Evolutionary conservation across 176 grass and related monocot species (phyloP), one percentile per base, ranked within the genome.

Genomic region (Oryza meridionalis): DNA sequence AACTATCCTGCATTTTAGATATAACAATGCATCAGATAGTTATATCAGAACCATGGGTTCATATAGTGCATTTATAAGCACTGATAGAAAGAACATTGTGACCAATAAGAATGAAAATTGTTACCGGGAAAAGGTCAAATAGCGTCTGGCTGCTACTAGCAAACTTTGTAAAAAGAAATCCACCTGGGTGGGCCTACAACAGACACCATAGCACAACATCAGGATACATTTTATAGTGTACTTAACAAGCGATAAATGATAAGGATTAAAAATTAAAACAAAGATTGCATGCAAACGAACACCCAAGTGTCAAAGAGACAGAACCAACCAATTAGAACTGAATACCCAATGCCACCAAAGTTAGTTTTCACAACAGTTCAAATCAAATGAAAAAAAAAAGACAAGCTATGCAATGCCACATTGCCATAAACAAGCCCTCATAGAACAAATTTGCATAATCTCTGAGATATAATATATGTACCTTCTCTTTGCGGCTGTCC

Each of bases 401-500:
- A 53, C 6, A 46, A 6, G 26, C 58, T 77, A 21, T 25, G 27
- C 53, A 27, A 77, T 58, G 67, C 7, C 45, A 86, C 43, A 77
- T 37, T 72, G 59, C 32, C 35, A 67, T 82, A 27, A 82, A 37
- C 66, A 42, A 45, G 72, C 21, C 22, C 37, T 13, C 33, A 45
- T 22, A 45, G 16, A 43, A 59, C 27, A 77, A 70, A 78, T 47
- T 49, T 58, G 76, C 59, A 16, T 44, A 55, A 42, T 78, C 50
- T 82, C 16, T 58, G 43, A 80, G 33, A 50, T 79, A 79, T 53
- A 33, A 79, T 44, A 33, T 11, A 88, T 73, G 42, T 96, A 96
- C 97, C 97, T 99, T 99, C 79, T 99, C 97, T 92, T 99, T 99
- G 75, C 97, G 97, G 77, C 85, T 99, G 67, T 99, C 97, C 77